Evolutionary conservation across 1,139 yeast genomes (phyloP).

Genomic region (Tardiomyces depauwii): DNA sequence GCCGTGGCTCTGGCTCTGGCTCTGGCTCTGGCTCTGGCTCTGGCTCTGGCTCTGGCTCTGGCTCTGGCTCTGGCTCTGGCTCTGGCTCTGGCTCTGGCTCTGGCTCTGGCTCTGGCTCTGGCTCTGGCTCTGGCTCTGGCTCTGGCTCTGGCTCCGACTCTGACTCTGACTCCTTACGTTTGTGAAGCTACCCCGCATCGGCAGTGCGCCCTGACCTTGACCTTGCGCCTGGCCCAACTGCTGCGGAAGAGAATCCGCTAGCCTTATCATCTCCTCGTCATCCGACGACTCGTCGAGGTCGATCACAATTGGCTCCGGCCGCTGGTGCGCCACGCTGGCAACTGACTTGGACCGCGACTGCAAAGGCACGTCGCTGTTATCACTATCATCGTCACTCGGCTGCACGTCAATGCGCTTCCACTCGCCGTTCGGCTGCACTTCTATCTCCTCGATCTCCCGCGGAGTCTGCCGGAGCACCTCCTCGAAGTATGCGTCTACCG

Average conservation of each 20-base stretch:
- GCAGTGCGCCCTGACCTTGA: not conserved
- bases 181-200: not conserved
- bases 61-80: too few species aligned
- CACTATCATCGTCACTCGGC: constrained; percentile 7
- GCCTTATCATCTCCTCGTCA: constrained; percentile 3
- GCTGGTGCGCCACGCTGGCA: constrained; percentile 84
- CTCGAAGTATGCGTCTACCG: constrained; percentile 28
- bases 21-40: too few species aligned
- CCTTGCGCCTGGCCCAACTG: not conserved
- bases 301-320: constrained; percentile 50
- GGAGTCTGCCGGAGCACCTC: constrained; percentile 22
- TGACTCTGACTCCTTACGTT: too few species aligned
- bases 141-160: too few species aligned
- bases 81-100: too few species aligned
- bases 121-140: too few species aligned
- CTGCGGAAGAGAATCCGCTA: not conserved
- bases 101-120: too few species aligned
- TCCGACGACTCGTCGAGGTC: constrained; percentile 4
- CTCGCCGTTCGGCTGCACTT: constrained; percentile 26
- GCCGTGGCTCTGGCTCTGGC: too few species aligned
- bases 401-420: constrained; percentile 18
- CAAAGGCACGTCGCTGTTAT: constrained; percentile 5
- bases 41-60: too few species aligned
- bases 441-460: constrained; percentile 22
- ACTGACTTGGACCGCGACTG: constrained; percentile 19